Evolutionary conservation across 495 filamentous ascomycete genomes (phyloP), one percentile per base, ranked within the genome.

Genomic region (Cudoniella acicularis): DNA sequence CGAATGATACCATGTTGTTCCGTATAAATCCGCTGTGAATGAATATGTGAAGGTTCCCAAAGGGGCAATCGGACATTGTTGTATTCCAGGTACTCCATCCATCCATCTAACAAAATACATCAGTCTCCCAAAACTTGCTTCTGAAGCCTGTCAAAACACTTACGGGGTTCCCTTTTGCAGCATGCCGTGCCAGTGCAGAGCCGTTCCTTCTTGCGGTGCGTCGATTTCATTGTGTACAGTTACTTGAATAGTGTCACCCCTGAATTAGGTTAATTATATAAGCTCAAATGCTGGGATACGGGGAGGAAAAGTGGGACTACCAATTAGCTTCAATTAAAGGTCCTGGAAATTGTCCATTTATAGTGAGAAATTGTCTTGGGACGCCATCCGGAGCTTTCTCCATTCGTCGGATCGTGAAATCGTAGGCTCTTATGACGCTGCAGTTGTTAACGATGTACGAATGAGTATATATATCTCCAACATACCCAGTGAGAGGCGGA

Each of bases 1-100:
- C 41, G 72, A 77, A 64, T 87, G 86, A 53, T 86, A 88, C 84
- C 83, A 89, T 3, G 75, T 70, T 0, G 79, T 80, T 0, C 85
- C 86, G 61, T 88, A 87, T n/a, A 68, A 75, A 3, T 67, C 72
- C 0, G 74, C 79, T 9, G 68, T 61, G 57, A 79, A 86, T 20
- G 57, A 73, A 63, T 87, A 86, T 0, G 78, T 83, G 42, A 72
- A 65, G 16, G 55, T 64, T 1, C 69, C 60, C 17, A 75, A 75
- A 25, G 79, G 76, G 4, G 71, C 57, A 8, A 75, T 66, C 13
- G 76, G 75, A 60, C 79, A 80, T 63, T 80, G 76, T 10, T 72
- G 72, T 18, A 77, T 68, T 9, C 67, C 67, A 16, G 71, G 69
- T 0, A 79, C 71, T 43, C 77, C 76, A 55, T 79, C 75, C 48